phyloP scores from a whole-genome alignment of 2,329 filamentous ascomycete species.

The Hymenoscyphus fraxineus region DNA sequence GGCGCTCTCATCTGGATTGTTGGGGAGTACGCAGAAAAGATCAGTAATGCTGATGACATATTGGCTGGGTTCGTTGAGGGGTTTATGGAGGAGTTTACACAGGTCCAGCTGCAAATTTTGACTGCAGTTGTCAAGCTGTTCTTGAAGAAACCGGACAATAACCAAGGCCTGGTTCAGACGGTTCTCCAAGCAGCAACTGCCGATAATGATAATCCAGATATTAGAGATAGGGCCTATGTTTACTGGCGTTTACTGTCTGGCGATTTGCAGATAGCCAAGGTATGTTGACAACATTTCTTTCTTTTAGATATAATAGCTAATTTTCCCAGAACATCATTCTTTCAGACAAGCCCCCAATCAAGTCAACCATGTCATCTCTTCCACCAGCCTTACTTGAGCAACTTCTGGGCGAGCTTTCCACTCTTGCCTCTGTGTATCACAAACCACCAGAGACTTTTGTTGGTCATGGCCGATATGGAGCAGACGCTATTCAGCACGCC shows the following conservation, averaged over 20 bases:
- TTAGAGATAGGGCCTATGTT: slow-evolving; percentile 92
- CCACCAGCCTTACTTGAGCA: slow-evolving; percentile 81
- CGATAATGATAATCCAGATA: slow-evolving; percentile 96
- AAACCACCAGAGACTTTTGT: slow-evolving; percentile 98
- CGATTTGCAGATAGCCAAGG: slow-evolving; percentile 85
- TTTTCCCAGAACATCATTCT: slow-evolving; percentile 70
- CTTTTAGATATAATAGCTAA: slow-evolving; percentile 26
- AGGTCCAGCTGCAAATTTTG: slow-evolving; percentile 97
- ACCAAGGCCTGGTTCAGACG: slow-evolving; percentile 87
- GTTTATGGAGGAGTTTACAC: slow-evolving; percentile 94
- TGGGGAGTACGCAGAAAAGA: slow-evolving; percentile 98
- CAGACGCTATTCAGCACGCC: slow-evolving; percentile 89
- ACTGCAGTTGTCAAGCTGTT: slow-evolving; percentile 97
- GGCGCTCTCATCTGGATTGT: slow-evolving; percentile 97
- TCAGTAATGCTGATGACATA: slow-evolving; percentile 96
- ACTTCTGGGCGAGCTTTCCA: slow-evolving; percentile 87
- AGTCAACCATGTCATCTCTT: slow-evolving; percentile 87
- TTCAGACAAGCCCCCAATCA: slow-evolving; percentile 90
- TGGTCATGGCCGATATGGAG: slow-evolving; percentile 88
- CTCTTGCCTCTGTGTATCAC: slow-evolving; percentile 95
- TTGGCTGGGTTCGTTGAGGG: slow-evolving; percentile 85
- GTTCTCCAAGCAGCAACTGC: slow-evolving; percentile 89
- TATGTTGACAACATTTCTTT: slow-evolving; percentile 35
- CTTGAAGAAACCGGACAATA: slow-evolving; percentile 91
- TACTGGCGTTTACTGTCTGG: slow-evolving; percentile 97